Base-by-base conservation (phyloP, 768 basidiomycete genomes). In the Mycena leptocephala region DNA sequence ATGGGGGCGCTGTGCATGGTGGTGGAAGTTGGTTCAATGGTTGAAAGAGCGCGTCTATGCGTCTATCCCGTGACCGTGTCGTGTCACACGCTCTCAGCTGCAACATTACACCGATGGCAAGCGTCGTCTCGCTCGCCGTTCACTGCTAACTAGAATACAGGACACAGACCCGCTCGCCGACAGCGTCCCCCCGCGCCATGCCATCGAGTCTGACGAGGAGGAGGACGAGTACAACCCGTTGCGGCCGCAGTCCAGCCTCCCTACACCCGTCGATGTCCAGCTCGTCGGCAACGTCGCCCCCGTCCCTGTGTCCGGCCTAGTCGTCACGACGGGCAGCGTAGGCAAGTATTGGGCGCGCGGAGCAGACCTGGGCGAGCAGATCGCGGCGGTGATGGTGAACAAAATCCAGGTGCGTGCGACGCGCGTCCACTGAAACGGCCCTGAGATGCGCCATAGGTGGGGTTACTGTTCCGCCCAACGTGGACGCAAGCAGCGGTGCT, bases 141-240 rank as follows among this genome's bases (percentile, higher is more conserved):
- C 33, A 13, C 24, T 18, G 69, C 69, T 75, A 43, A 76, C 43
- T 24, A 13, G 20, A 39, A 6, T 18, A 18, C 68, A 90, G 92
- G 89, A 92, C 75, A 74, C 86, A 30, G 89, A 93, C 80, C 91
- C 92, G 1, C 86, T 93, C 24, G 88, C 88, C 72, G 92, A 93
- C 79, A 85, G 85, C 62, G 84, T 85, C 5, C 91, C 93, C 2
- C 91, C 93, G 41, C 89, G 93, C 69, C 87, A 94, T 75, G 90
- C 90, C 43, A 83, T 93, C 62, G 93, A 94, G 79, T 93, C 92
- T 5, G 93, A 94, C 74, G 92, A 93, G n/a, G 92, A 92, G 74
- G 89, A 91, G 75, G 93, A 93, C 65, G 92, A 93, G 78, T 86
- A 87, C 75, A 89, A 90, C 67, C 90, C 90, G 18, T 81, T 88